A percentile compares a stretch with the other conserved stretches of the same genome.
Evolutionary conservation across 768 basidiomycete genomes (phyloP).

Genomic region (Lepiota venenata): DNA sequence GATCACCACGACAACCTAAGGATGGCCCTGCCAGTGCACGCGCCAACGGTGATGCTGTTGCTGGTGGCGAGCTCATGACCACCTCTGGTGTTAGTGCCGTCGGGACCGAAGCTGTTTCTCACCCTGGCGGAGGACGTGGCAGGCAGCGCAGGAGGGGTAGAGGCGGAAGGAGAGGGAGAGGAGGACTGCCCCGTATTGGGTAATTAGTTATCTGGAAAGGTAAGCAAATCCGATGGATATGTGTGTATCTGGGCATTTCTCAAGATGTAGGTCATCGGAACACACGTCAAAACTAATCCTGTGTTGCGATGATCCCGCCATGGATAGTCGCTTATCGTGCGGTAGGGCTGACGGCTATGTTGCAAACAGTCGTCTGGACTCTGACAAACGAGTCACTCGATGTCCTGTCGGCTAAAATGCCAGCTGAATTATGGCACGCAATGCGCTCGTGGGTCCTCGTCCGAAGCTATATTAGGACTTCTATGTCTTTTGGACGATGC

Average conservation of each 20-base stretch:
- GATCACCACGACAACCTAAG: conserved; percentile 17
- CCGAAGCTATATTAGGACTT: too few species aligned
- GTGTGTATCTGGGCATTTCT: background rate
- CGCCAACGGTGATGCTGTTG: conserved; percentile 8
- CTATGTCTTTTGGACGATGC: too few species aligned
- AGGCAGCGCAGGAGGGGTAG: conserved; percentile 4
- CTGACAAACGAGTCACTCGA: too few species aligned
- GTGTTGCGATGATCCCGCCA: too few species aligned
- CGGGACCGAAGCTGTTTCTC: background rate
- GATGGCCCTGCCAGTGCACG: too few species aligned
- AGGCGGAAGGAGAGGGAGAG: conserved; percentile 8
- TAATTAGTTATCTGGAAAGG: background rate
- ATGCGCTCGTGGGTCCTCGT: too few species aligned
- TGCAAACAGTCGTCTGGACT: too few species aligned
- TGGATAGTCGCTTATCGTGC: too few species aligned
- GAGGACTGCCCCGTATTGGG: conserved; percentile 5
- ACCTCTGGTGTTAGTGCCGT: background rate
- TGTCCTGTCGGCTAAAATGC: too few species aligned
- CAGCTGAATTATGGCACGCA: too few species aligned
- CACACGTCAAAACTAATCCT: too few species aligned
- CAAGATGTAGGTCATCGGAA: background rate
- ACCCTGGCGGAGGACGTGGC: conserved; percentile 15
- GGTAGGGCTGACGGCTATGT: too few species aligned
- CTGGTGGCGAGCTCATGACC: conserved; percentile 12
- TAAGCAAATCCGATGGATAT: background rate